Percentiles rank a stretch among this genome's conserved stretches.
Conservation (phyloP, 2,329 filamentous ascomycete genomes). For the Aspergillus brunneoviolaceus region DNA sequence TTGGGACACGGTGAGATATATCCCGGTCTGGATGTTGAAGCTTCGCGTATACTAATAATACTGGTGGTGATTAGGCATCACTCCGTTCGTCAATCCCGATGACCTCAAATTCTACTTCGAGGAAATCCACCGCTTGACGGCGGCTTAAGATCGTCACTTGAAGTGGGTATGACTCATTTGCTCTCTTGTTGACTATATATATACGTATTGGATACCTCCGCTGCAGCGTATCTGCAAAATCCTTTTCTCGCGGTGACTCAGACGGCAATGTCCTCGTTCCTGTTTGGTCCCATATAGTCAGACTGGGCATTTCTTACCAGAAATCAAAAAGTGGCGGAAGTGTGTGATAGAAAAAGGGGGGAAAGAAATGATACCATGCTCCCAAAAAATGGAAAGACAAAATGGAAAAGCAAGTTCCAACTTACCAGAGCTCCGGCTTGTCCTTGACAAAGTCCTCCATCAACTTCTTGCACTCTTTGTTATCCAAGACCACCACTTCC, state of each 20-base stretch:
- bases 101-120: constrained; percentile 91
- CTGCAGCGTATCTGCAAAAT: not conserved
- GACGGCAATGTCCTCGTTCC: constrained; percentile 61
- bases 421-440: constrained; percentile 70
- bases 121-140: constrained; percentile 70
- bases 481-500: constrained; percentile 70
- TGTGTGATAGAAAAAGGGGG: not conserved
- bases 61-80: constrained; percentile 65
- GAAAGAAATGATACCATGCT: constrained; percentile 1
- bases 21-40: not conserved
- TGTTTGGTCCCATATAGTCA: constrained; percentile 24
- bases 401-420: constrained; percentile 16
- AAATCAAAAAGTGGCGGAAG: constrained; percentile 4
- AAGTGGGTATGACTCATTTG: not conserved
- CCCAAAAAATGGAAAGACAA: not conserved
- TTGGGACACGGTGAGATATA: constrained; percentile 77
- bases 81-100: constrained; percentile 90
- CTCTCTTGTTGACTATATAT: constrained; percentile 12
- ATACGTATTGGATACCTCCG: constrained; percentile 2
- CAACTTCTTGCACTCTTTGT: constrained; percentile 63
- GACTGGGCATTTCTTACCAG: not conserved
- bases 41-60: constrained; percentile 8
- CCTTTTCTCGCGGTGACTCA: constrained; percentile 27
- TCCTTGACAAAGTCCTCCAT: constrained; percentile 72
- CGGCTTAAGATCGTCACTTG: constrained; percentile 17